Evolutionary conservation across 345 rosid species (phyloP).

Genomic region (Punica granatum): DNA sequence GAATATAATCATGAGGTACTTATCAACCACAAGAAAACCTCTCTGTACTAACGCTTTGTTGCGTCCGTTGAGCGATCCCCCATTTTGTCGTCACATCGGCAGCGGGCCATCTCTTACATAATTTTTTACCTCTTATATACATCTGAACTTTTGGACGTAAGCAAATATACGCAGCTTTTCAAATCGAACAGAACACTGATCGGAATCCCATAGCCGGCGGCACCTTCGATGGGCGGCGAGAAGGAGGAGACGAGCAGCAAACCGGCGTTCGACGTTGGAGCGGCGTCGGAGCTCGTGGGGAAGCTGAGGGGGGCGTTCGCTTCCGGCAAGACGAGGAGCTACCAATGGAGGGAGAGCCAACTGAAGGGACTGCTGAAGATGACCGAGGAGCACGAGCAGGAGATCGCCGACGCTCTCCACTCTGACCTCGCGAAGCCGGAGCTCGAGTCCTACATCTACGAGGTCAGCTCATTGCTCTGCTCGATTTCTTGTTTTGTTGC

Average conservation of each 20-base stretch:
- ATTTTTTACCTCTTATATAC: too few relatives aligned
- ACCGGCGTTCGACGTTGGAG: slow-evolving; percentile 35
- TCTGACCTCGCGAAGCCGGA: slow-evolving; percentile 79
- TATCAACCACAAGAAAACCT: too few relatives aligned
- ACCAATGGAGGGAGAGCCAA: slow-evolving; percentile 70
- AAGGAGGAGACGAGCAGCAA: slow-evolving; percentile 1
- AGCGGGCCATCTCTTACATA: too few relatives aligned
- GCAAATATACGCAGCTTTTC: too few relatives aligned
- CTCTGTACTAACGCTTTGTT: too few relatives aligned
- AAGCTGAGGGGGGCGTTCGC: slow-evolving; percentile 43
- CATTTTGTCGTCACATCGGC: too few relatives aligned
- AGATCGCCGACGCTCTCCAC: slow-evolving; percentile 58
- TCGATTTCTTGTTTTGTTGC: neutral
- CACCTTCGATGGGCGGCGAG: slow-evolving; percentile 19
- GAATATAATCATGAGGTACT: too few relatives aligned
- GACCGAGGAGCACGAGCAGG: slow-evolving; percentile 53
- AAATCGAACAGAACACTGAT: neutral
- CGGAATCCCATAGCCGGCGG: too few relatives aligned
- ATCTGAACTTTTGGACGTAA: too few relatives aligned
- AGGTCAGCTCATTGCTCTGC: slow-evolving; percentile 30
- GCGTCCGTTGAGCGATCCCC: too few relatives aligned
- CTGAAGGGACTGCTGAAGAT: slow-evolving; percentile 44
- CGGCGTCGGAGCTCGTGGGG: slow-evolving; percentile 38
- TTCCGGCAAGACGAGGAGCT: slow-evolving; percentile 61
- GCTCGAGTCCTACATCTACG: slow-evolving; percentile 59